Evolutionary conservation across 768 basidiomycete genomes (phyloP).

Genomic region (Hypholoma sublateritium): DNA sequence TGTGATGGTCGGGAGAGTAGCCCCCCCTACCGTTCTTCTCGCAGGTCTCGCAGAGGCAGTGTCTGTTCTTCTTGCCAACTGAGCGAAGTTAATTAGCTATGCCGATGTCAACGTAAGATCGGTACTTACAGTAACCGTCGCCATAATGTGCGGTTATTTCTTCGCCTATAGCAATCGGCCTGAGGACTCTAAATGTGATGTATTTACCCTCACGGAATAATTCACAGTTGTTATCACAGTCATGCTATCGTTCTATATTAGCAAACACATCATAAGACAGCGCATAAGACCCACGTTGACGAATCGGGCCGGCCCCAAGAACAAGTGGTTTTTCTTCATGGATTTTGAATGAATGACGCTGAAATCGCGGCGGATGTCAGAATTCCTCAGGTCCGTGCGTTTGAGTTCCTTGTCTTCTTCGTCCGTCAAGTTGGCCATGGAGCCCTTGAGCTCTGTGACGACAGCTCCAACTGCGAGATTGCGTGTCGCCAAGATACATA

Average conservation of each 20-base stretch:
- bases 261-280: constrained; percentile 20
- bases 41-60: constrained; percentile 85
- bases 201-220: constrained; percentile 86
- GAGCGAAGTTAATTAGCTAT: constrained; percentile 14
- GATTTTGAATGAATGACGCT: constrained; percentile 90
- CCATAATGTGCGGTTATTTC: constrained; percentile 91
- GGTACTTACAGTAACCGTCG: constrained; percentile 81
- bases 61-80: constrained; percentile 41
- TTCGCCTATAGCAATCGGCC: constrained; percentile 76
- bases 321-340: constrained; percentile 90
- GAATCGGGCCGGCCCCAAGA: constrained; percentile 89
- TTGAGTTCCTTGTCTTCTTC: constrained; percentile 87
- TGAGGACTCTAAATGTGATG: constrained; percentile 84
- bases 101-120: constrained; percentile 17
- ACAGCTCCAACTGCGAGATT: constrained; percentile 65
- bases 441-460: constrained; percentile 86
- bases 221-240: constrained; percentile 88
- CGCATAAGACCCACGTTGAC: constrained; percentile 69
- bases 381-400: constrained; percentile 72
- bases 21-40: constrained; percentile 76
- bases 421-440: constrained; percentile 85
- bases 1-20: constrained; percentile 58
- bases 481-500: constrained; percentile 85
- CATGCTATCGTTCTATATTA: constrained; percentile 57
- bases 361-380: constrained; percentile 82